phyloP scores from a whole-genome alignment of 768 basidiomycete species.

The Lentinus tigrinus region DNA sequence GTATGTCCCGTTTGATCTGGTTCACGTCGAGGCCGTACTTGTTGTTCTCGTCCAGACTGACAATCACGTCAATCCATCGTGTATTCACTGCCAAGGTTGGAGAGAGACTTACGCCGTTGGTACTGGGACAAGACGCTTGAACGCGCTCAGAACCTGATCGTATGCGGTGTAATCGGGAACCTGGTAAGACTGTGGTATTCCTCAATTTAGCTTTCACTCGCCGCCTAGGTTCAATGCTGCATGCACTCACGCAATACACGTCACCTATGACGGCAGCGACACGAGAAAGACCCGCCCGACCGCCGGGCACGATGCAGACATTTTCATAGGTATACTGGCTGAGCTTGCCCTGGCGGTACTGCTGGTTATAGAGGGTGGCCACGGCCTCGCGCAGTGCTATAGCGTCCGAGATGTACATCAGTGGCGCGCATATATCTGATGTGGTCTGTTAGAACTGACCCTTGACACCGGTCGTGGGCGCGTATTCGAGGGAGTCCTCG shows the following conservation, averaged over 20 bases:
- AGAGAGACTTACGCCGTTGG: conserved; percentile 69
- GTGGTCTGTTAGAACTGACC: conserved; percentile 37
- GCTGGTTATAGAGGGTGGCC: conserved; percentile 84
- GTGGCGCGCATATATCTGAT: not conserved
- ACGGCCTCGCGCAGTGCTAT: conserved; percentile 84
- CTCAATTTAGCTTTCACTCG: not conserved
- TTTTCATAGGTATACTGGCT: conserved; percentile 93
- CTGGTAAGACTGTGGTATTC: conserved; percentile 67
- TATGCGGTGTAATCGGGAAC: conserved; percentile 92
- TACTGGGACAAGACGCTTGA: conserved; percentile 87
- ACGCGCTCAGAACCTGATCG: conserved; percentile 80
- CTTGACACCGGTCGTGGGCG: conserved; percentile 90
- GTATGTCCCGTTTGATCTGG: conserved; percentile 77
- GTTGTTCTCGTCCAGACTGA: conserved; percentile 44
- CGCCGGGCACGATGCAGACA: conserved; percentile 93
- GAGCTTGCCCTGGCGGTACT: conserved; percentile 76
- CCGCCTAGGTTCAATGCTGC: not conserved
- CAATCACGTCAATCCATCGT: not conserved
- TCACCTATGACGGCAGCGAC: conserved; percentile 91
- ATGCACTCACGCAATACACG: conserved; percentile 56
- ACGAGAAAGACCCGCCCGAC: conserved; percentile 85
- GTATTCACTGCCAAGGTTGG: not conserved
- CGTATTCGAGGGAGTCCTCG: conserved; percentile 80
- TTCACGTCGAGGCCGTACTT: conserved; percentile 77
- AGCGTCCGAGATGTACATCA: conserved; percentile 4